Conservation (phyloP, 2,329 filamentous ascomycete species). For the Penicillium oxalicum region DNA sequence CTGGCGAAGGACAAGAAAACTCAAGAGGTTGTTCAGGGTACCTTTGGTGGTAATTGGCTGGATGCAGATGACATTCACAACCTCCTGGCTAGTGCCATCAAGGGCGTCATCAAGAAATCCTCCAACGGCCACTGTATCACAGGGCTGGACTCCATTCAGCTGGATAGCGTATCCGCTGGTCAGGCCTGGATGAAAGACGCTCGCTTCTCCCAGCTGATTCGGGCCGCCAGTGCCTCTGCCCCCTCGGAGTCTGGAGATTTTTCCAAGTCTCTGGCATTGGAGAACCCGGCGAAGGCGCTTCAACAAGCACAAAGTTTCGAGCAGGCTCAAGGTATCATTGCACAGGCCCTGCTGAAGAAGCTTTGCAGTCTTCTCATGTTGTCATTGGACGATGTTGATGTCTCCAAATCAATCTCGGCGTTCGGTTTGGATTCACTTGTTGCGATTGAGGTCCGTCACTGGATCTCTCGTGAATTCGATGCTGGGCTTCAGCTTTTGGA, state of each 20-base stretch:
- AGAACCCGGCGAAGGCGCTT: conserved; percentile 14
- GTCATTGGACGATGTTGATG: conserved; percentile 17
- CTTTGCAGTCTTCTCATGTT: conserved; percentile 20
- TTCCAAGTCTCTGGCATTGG: not conserved
- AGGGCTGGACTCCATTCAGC: conserved; percentile 18
- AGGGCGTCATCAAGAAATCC: conserved; percentile 16
- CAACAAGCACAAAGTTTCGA: conserved; percentile 2
- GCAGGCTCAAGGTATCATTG: conserved; percentile 8
- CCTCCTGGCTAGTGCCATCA: conserved; percentile 19
- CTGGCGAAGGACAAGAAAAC: conserved; percentile 5
- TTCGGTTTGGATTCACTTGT: conserved; percentile 28
- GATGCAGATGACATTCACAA: conserved; percentile 18
- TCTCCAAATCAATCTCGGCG: conserved; percentile 12
- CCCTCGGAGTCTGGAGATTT: not conserved
- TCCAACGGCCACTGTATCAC: conserved; percentile 19
- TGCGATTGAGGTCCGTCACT: conserved; percentile 28
- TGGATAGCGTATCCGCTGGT: conserved; percentile 1
- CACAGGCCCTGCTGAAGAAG: conserved; percentile 11
- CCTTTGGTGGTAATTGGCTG: conserved; percentile 11
- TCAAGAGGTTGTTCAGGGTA: not conserved
- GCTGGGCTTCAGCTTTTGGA: conserved; percentile 24
- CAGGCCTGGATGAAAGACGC: not conserved
- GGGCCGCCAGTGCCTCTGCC: not conserved
- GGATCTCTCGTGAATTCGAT: conserved; percentile 21
- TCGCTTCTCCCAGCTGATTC: not conserved